Evolutionary conservation across 257 asterid species (phyloP).

Genomic region (Capsicum rhomboideum): DNA sequence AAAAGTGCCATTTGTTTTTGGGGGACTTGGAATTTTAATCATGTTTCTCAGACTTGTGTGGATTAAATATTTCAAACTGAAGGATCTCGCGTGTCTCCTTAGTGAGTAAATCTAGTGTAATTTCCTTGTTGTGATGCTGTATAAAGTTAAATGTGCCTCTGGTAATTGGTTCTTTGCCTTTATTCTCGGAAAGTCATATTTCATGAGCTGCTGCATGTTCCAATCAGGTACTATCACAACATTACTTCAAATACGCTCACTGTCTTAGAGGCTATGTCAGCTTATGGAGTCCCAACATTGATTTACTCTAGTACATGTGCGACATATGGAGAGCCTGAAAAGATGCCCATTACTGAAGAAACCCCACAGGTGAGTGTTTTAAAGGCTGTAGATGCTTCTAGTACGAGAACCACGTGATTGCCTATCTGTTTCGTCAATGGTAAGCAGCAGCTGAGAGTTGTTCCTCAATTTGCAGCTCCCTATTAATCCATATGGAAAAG

Average conservation of each 20-base stretch:
- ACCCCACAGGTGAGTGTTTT: constrained; percentile 51
- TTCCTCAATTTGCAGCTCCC: constrained; percentile 46
- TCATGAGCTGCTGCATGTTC: constrained; percentile 8
- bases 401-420: neutral
- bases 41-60: neutral
- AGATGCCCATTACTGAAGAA: constrained; percentile 81
- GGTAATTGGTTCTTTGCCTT: neutral
- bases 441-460: constrained; percentile 1
- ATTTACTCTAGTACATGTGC: constrained; percentile 93
- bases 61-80: neutral
- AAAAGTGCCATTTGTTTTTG: neutral
- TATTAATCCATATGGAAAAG: constrained; percentile 93
- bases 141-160: neutral
- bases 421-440: neutral
- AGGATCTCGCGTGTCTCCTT: neutral
- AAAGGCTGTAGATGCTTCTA: neutral
- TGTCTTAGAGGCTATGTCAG: constrained; percentile 72
- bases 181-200: neutral
- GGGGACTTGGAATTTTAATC: neutral
- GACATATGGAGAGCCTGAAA: constrained; percentile 88
- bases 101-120: neutral
- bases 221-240: constrained; percentile 86
- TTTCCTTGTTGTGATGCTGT: neutral
- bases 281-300: constrained; percentile 53
- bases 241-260: constrained; percentile 85